A percentile compares a stretch with the other conserved stretches of the same genome.
phyloP scores from a whole-genome alignment of 805 yeast species.

The Kurtzmaniella fragi region DNA sequence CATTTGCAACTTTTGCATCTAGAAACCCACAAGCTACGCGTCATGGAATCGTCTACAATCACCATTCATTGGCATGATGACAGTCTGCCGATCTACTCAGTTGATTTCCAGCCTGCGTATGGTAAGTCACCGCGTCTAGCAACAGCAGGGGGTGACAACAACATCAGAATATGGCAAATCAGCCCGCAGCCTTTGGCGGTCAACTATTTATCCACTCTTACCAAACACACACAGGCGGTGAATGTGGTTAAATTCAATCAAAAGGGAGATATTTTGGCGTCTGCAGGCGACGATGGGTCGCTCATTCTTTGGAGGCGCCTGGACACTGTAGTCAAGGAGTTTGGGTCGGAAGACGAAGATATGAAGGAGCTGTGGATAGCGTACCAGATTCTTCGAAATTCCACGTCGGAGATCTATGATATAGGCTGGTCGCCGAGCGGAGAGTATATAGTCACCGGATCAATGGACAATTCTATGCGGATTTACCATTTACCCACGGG shows the following conservation, averaged over 20 bases:
- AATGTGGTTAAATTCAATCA: conserved; percentile 82
- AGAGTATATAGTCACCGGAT: conserved; percentile 72
- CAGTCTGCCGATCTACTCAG: conserved; percentile 67
- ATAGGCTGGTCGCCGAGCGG: conserved; percentile 90
- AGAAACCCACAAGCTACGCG: neutral
- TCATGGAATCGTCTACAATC: conserved; percentile 41
- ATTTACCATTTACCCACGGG: conserved; percentile 48
- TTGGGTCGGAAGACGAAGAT: conserved; percentile 56
- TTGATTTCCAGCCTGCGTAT: conserved; percentile 52
- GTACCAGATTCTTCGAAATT: conserved; percentile 50
- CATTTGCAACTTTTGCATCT: neutral
- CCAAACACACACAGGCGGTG: conserved; percentile 92
- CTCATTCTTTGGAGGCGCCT: conserved; percentile 72
- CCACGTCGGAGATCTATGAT: conserved; percentile 82
- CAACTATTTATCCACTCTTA: conserved; percentile 65
- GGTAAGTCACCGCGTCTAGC: conserved; percentile 48
- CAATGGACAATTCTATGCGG: conserved; percentile 83
- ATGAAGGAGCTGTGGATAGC: conserved; percentile 71
- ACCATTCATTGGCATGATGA: conserved; percentile 74
- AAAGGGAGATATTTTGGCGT: conserved; percentile 65
- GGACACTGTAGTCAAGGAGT: conserved; percentile 51
- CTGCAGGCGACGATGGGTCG: conserved; percentile 95
- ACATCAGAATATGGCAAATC: conserved; percentile 57
- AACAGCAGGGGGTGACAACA: conserved; percentile 94
- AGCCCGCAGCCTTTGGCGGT: conserved; percentile 3